These are phyloP conservation scores for Acrasis kona DNA, from an alignment of 78 protist genomes.

Conservation along the genomic window DNA sequence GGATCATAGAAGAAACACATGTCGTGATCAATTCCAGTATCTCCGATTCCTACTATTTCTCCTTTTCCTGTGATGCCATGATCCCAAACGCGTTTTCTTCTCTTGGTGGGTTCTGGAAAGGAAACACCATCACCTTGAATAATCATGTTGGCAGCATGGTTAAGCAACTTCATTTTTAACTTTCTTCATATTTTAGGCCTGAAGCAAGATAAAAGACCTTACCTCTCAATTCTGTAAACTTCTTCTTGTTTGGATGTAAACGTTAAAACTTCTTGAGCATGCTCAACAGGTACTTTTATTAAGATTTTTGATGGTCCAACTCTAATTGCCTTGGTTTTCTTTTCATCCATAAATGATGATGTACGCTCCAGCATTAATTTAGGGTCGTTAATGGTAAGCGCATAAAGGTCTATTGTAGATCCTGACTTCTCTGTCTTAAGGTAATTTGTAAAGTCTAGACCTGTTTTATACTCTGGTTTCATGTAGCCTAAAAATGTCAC, in stretches of 20 bases:
- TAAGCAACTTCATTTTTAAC: not conserved
- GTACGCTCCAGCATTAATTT: not conserved
- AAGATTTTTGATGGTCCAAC: not conserved
- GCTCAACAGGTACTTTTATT: not conserved
- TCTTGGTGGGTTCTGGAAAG: not conserved
- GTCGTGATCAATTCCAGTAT: conserved; percentile 9
- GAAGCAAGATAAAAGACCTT: too few relatives aligned
- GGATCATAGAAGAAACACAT: conserved; percentile 14
- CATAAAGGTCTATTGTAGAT: not conserved
- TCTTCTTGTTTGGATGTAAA: not conserved
- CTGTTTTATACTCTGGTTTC: not conserved
- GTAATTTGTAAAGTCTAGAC: not conserved
- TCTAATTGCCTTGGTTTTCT: not conserved
- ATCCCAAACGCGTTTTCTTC: not conserved
- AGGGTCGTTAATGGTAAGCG: not conserved
- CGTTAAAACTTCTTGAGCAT: not conserved
- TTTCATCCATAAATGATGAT: not conserved
- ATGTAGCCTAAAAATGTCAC: not conserved
- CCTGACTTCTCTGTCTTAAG: not conserved
- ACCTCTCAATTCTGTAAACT: not conserved
- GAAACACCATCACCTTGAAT: not conserved
- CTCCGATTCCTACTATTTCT: conserved; percentile 16
- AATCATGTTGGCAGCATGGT: not conserved
- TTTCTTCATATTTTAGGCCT: too few relatives aligned
- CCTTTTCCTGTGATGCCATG: conserved; percentile 6